Conservation (phyloP, 2,329 filamentous ascomycete genomes). For the Aspergillus sp. region DNA sequence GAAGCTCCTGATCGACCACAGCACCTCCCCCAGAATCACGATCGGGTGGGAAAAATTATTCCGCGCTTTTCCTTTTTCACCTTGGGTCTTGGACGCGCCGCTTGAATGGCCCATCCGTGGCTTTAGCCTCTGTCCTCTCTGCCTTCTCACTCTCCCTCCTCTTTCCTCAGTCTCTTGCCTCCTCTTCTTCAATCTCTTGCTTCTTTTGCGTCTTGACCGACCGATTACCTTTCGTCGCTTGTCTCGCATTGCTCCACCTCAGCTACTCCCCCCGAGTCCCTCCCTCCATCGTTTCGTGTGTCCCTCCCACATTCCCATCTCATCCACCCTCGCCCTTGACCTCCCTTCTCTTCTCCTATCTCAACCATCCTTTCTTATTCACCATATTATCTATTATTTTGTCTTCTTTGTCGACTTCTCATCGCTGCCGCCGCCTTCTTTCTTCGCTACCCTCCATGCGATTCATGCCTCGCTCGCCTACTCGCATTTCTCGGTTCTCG, state of each 20-base stretch:
- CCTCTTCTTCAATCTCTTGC: slow-evolving; percentile 1
- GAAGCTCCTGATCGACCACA: not conserved
- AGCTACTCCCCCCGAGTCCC: not conserved
- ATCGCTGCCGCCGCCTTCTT: slow-evolving; percentile 1
- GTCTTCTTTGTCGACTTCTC: slow-evolving; percentile 11
- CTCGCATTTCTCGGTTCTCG: slow-evolving; percentile 20
- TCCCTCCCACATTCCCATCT: slow-evolving; percentile 2
- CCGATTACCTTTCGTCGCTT: slow-evolving; percentile 2
- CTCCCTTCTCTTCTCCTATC: slow-evolving; percentile 12
- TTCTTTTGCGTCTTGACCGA: slow-evolving; percentile 3
- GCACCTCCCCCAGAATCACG: slow-evolving; percentile 9
- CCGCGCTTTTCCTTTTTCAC: slow-evolving; percentile 15
- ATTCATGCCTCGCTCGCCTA: slow-evolving; percentile 22
- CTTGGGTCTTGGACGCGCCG: slow-evolving; percentile 14
- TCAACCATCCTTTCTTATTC: slow-evolving; percentile 14
- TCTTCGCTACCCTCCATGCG: slow-evolving; percentile 21
- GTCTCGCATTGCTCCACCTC: slow-evolving; percentile 1
- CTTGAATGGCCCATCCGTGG: slow-evolving; percentile 14
- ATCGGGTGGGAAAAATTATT: slow-evolving; percentile 15
- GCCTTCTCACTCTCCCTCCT: slow-evolving; percentile 6
- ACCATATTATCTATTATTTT: slow-evolving; percentile 15
- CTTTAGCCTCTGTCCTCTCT: slow-evolving; percentile 10
- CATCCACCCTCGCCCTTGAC: slow-evolving; percentile 4
- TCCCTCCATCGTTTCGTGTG: not conserved
- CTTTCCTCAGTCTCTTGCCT: slow-evolving; percentile 3